phyloP scores from a whole-genome alignment of 345 rosid genomes.

The Acer negundo region DNA sequence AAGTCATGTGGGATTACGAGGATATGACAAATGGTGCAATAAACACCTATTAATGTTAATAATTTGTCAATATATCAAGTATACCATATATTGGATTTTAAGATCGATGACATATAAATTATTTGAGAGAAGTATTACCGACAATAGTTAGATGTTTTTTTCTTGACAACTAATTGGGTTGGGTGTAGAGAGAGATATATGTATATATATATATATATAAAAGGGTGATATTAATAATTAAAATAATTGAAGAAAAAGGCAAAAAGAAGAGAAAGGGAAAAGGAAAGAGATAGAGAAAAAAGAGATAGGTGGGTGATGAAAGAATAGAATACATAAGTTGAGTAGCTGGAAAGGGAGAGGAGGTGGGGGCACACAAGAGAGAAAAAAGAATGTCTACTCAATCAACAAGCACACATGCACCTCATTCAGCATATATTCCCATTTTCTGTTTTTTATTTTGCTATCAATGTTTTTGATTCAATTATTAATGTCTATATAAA shows the following conservation, averaged over 20 bases:
- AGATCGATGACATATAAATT: background rate
- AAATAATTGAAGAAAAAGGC: too few relatives aligned
- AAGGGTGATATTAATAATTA: background rate
- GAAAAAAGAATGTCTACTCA: slow-evolving; percentile 3
- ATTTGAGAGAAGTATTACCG: slow-evolving; percentile 26
- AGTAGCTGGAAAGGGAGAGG: background rate
- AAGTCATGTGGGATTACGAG: background rate
- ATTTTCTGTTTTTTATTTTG: background rate
- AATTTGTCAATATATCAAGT: slow-evolving; percentile 1
- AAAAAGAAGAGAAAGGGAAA: background rate
- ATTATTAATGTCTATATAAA: background rate
- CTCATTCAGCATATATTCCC: background rate
- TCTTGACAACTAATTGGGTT: background rate
- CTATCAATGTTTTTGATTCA: background rate
- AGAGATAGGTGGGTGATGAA: background rate
- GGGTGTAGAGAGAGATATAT: background rate
- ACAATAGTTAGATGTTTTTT: slow-evolving; percentile 10
- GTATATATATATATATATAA: too few relatives aligned
- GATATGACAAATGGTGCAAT: slow-evolving; percentile 23
- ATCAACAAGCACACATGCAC: background rate
- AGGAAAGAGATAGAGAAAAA: background rate
- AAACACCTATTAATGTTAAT: slow-evolving; percentile 15
- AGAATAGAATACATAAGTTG: background rate
- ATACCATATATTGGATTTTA: slow-evolving; percentile 12
- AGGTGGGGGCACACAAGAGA: slow-evolving; percentile 1